Base-by-base conservation (phyloP, 1,284 basidiomycete species). In the Xerocomus minutiporus region DNA sequence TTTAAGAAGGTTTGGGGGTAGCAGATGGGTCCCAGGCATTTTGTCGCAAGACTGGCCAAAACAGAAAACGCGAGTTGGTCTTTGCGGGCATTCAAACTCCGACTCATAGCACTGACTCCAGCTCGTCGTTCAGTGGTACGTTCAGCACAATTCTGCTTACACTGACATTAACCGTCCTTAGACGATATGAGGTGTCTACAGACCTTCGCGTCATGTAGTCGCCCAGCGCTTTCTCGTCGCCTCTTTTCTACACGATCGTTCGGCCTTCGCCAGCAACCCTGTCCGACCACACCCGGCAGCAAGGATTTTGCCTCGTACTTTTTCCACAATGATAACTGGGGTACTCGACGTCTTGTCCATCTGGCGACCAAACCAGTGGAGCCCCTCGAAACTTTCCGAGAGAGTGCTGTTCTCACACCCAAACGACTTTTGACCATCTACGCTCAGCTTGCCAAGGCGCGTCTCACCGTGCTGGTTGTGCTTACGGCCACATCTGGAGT, bases 401-500 rank as follows among this genome's bases (percentile, higher is more conserved):
- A 71, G 36, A 57, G 48, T n/a, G 54, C 54, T 13, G 59, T 75
- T 3, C 68, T 84, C 25, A 85, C 83, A 0, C 75, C 82, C 4
- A 69, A 71, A 15, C 78, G 80, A 23, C 75, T 90, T 5, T 61
- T 87, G 42, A 80, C 77, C 53, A 68, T 88, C 38, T 99, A 98
- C 71, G 77, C 80, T 25, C 84, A 93, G 63, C 81, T 99, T 1
- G 84, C 93, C 26, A 99, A 99, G 69, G 80, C 88, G 5, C 87
- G 88, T 8, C 83, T 99, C 26, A 93, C 91, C 8, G 79, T 86
- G n/a, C 79, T 98, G 48, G 86, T 96, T 58, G 90, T 93, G 5
- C 79, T 99, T 36, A 93, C 93, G 7, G 85, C 94, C 15, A 93
- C 97, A 80, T 87, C 92, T 2, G 89, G 93, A 36, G 93, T 98